These are phyloP conservation scores for Aspergillus tanneri DNA, from an alignment of 2,329 filamentous ascomycete species.

Conservation along the genomic window DNA sequence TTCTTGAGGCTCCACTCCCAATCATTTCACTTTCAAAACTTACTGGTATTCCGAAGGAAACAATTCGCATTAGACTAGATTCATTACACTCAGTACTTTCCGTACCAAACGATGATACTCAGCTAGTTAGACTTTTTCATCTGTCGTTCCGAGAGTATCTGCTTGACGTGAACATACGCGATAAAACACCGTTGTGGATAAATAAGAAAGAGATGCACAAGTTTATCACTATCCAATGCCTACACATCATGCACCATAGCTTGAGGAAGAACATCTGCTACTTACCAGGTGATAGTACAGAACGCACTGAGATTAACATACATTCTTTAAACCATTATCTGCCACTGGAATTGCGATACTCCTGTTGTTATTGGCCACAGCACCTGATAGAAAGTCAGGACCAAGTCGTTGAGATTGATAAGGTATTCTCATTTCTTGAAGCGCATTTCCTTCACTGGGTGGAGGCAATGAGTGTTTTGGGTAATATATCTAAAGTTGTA, in stretches of 20 bases:
- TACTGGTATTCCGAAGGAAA: constrained; percentile 2
- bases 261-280: constrained; percentile 21
- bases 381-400: constrained; percentile 20
- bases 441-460: constrained; percentile 28
- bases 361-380: constrained; percentile 28
- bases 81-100: constrained; percentile 22
- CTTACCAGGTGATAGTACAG: constrained; percentile 7
- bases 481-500: constrained; percentile 17
- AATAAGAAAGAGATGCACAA: constrained; percentile 32
- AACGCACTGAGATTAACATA: constrained; percentile 9
- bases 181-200: constrained; percentile 23
- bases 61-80: constrained; percentile 12
- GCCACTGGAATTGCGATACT: constrained; percentile 25
- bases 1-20: constrained; percentile 23
- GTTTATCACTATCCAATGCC: constrained; percentile 27
- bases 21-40: constrained; percentile 15
- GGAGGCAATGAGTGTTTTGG: constrained; percentile 24
- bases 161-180: constrained; percentile 10
- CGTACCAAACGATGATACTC: constrained; percentile 10
- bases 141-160: constrained; percentile 37
- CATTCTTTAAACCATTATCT: constrained; percentile 16
- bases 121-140: constrained; percentile 23
- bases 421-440: constrained; percentile 16
- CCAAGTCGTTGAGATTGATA: constrained; percentile 3
- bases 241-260: constrained; percentile 17